Conservation (phyloP, 2,329 filamentous ascomycete genomes). For the Eutypella sp. region DNA sequence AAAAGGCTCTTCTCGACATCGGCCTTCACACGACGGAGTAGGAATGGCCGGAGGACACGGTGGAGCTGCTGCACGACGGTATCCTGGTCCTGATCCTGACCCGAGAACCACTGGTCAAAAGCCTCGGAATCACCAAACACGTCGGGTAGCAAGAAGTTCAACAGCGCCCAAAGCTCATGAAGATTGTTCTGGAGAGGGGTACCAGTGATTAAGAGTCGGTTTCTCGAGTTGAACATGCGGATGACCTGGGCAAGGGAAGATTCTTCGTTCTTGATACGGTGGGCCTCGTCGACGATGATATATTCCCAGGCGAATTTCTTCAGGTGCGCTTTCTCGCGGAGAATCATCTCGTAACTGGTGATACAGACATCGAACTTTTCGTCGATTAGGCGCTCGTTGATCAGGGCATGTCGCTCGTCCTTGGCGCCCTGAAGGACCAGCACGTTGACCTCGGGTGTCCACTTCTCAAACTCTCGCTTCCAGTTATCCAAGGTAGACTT, state of each 20-base stretch:
- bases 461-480: constrained; percentile 88
- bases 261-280: constrained; percentile 99
- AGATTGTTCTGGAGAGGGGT: constrained; percentile 97
- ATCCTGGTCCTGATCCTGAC: constrained; percentile 85
- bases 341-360: constrained; percentile 98
- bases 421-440: constrained; percentile 92
- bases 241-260: constrained; percentile 96
- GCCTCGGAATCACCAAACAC: constrained; percentile 96
- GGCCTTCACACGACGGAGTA: constrained; percentile 91
- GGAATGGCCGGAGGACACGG: constrained; percentile 84
- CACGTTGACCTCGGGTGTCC: constrained; percentile 95
- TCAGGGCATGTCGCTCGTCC: constrained; percentile 82
- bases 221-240: constrained; percentile 90
- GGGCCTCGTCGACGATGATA: constrained; percentile 97
- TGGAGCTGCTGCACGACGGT: constrained; percentile 95
- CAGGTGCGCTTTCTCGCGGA: constrained; percentile 87
- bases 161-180: constrained; percentile 93
- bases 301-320: constrained; percentile 99
- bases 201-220: constrained; percentile 90
- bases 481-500: constrained; percentile 99
- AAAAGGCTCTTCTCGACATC: constrained; percentile 97
- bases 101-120: constrained; percentile 97
- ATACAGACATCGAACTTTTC: constrained; percentile 98
- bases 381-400: constrained; percentile 84
- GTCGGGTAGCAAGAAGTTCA: constrained; percentile 97